Evolutionary conservation across 257 asterid species (phyloP).

Genomic region (Solanum arcanum): DNA sequence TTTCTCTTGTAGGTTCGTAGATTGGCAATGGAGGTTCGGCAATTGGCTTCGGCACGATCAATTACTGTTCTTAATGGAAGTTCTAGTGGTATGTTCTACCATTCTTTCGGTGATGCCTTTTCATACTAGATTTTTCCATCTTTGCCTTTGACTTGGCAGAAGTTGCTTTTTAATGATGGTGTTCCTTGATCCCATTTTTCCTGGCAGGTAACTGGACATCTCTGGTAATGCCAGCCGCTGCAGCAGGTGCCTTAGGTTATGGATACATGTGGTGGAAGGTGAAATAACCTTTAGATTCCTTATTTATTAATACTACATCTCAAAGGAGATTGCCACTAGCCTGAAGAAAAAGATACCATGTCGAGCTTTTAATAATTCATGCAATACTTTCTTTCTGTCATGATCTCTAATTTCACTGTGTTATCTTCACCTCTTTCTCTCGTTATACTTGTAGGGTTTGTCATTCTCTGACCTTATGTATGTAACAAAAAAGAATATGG

Average conservation of each 20-base stretch:
- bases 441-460: conserved; percentile 40
- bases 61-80: conserved; percentile 57
- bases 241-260: conserved; percentile 78
- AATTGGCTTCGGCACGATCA: conserved; percentile 46
- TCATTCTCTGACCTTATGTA: conserved; percentile 89
- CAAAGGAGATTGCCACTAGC: not conserved
- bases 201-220: conserved; percentile 39
- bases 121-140: conserved; percentile 3
- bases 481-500: conserved; percentile 77
- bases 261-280: conserved; percentile 99
- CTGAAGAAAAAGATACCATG: not conserved
- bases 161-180: not conserved
- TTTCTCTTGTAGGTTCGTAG: conserved; percentile 49
- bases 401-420: not conserved
- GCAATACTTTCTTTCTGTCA: not conserved
- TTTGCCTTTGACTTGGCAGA: not conserved
- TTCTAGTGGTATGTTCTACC: conserved; percentile 26
- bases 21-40: conserved; percentile 66
- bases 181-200: not conserved
- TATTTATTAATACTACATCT: not conserved
- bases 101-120: not conserved
- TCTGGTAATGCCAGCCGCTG: conserved; percentile 59
- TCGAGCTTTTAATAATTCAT: not conserved
- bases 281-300: not conserved
- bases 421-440: not conserved